Base-by-base conservation (phyloP, 257 asterid species). In the Nicotiana attenuata region DNA sequence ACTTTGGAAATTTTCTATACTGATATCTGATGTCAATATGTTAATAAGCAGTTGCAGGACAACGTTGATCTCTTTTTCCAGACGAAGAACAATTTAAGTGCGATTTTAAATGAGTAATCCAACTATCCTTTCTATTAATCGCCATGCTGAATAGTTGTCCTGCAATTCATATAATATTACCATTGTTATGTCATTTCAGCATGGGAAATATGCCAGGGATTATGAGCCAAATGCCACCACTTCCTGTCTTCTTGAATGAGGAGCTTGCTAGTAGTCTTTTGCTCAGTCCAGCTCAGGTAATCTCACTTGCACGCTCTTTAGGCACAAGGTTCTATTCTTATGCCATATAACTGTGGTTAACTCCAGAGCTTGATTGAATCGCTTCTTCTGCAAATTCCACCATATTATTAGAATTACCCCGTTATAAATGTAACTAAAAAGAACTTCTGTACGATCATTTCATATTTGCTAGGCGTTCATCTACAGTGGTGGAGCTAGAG, bases 181-280 rank as follows among this genome's bases (percentile, higher is more conserved):
- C 79, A 47, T 57, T 73, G 9, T 45, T 77, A 78, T 77, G 47
- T 85, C 82, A 78, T 82, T 80, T 86, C 91, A 94, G 98, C 84
- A 91, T 94, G 97, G 88, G 88, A 68, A 90, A 86, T 84, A 90
- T 89, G 92, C 94, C 97, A 47, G 97, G 98, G 83, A 84, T 91
- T 47, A 91, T 92, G 93, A 92, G 94, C 86, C 97, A 84, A 81
- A 94, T 94, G 98, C 97, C 97, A 65, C 98, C 98, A 71, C 93
- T 94, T 77, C 95, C 97, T 29, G 92, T 91, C 80, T 79, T 77
- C 84, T 80, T 92, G 78, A 88, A 94, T 63, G 97, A 92, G 85
- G 97, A 94, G 83, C 97, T 92, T 53, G 91, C 93, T 1, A 89
- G 85, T 85, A 88, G 92, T 85, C 84, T 92, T 65, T 84, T 85